Evolutionary conservation across 768 basidiomycete species (phyloP), one percentile per base, ranked within the genome.

Genomic region (Suillus plorans): DNA sequence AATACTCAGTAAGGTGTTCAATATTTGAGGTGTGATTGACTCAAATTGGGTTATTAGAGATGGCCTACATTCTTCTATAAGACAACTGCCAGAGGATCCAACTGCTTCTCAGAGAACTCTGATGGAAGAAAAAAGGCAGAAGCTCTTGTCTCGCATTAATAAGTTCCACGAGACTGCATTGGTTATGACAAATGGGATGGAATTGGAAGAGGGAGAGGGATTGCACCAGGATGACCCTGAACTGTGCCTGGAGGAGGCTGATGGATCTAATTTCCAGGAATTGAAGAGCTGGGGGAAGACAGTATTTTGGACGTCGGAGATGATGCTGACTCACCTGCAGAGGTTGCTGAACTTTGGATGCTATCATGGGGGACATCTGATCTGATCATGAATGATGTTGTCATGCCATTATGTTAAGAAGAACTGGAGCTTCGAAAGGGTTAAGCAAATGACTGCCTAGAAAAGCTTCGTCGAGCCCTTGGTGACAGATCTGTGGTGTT

Each of bases 391-490:
- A 47, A 63, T 41, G 42, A 47, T 34, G 53, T 42, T 20, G 20
- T 66, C 13, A 2, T 31, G 3, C 13, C 28, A 13, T 45, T 66
- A 37, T 10, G 37, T 10, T n/a, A 66, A 41, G 41, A 66, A 41
- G 62, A 66, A 36, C 44, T 63, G 2, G 42, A 63, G 45, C 57
- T 66, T 9, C 53, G 28, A 18, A 63, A 59, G 56, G 61, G 65
- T 12, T 57, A 66, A 31, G 65, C 62, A 14, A 63, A 66, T 44
- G 62, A 66, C 22, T 57, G 41, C 31, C 37, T 66, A 9, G 65
- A 63, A 36, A 42, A 53, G 28, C 65, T 66, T 18, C 3, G 31
- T 18, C 16, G 36, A 36, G 62, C 63, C 20, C 37, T 66, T 1
- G 62, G 65, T 20, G 39, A 31, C 12, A 66, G 63, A 31, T 52